phyloP scores from a whole-genome alignment of 306 rosid species.

The Cucurbita argyrosperma region DNA sequence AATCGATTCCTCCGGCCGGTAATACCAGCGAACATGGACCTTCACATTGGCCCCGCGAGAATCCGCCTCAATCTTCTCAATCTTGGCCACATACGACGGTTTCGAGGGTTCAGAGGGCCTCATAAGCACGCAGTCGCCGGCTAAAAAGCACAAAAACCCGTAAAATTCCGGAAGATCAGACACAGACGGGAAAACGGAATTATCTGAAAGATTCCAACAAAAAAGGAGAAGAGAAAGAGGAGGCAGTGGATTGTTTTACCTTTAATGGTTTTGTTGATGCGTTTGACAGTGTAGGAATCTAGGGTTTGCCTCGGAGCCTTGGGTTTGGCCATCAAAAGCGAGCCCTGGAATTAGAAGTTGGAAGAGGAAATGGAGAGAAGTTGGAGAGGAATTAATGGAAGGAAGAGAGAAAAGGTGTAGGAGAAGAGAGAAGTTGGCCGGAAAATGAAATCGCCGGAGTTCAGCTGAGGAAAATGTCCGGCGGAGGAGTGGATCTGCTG shows the following conservation, averaged over 20 bases:
- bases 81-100: slow-evolving; percentile 85
- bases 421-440: background rate
- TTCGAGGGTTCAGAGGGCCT: slow-evolving; percentile 69
- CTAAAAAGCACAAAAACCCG: slow-evolving; percentile 18
- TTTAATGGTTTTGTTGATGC: slow-evolving; percentile 55
- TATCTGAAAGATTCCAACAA: background rate
- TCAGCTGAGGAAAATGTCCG: too few relatives aligned
- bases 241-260: slow-evolving; percentile 19
- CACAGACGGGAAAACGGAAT: background rate
- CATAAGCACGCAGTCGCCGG: slow-evolving; percentile 87
- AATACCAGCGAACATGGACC: slow-evolving; percentile 86
- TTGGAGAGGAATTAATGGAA: background rate
- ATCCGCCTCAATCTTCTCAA: slow-evolving; percentile 93
- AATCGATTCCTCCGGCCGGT: slow-evolving; percentile 96
- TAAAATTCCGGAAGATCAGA: background rate
- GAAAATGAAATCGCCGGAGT: background rate
- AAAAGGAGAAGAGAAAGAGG: background rate
- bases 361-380: background rate
- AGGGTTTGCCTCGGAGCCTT: slow-evolving; percentile 87
- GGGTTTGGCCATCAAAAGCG: slow-evolving; percentile 60
- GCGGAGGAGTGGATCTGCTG: too few relatives aligned
- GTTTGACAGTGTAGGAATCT: slow-evolving; percentile 84
- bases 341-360: background rate
- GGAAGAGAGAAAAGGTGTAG: background rate
- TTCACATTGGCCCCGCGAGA: slow-evolving; percentile 86